Evolutionary conservation across 2,329 filamentous ascomycete species (phyloP).

Genomic region (Fusarium liriodendri): DNA sequence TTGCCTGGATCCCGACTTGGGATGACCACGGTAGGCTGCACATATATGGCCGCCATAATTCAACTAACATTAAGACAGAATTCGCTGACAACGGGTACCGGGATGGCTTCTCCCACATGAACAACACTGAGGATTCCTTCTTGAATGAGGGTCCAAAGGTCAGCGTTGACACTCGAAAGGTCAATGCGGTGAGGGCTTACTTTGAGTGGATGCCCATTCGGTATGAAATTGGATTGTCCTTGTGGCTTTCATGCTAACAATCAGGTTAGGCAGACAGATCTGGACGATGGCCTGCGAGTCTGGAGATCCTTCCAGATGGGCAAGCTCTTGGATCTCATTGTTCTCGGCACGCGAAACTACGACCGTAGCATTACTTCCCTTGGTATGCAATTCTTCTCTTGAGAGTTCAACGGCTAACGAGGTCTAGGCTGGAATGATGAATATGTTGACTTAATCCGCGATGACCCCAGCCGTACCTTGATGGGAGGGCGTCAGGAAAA

Average conservation of each 20-base stretch:
- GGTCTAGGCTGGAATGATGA: slow-evolving; percentile 14
- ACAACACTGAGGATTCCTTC: slow-evolving; percentile 57
- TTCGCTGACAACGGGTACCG: slow-evolving; percentile 74
- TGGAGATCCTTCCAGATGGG: slow-evolving; percentile 76
- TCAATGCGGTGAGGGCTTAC: slow-evolving; percentile 78
- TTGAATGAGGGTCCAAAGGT: slow-evolving; percentile 45
- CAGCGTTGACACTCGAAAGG: slow-evolving; percentile 78
- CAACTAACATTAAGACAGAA: slow-evolving; percentile 42
- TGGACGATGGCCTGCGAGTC: slow-evolving; percentile 76
- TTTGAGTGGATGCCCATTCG: slow-evolving; percentile 68
- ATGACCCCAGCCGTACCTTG: slow-evolving; percentile 74
- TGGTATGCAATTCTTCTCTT: slow-evolving; percentile 24
- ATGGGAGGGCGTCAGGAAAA: slow-evolving; percentile 80
- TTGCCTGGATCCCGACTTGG: slow-evolving; percentile 60
- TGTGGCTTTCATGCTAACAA: background rate
- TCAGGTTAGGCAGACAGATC: slow-evolving; percentile 19
- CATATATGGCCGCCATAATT: fast-evolving
- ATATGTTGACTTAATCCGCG: slow-evolving; percentile 58
- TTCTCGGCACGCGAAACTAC: slow-evolving; percentile 77
- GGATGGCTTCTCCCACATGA: slow-evolving; percentile 69
- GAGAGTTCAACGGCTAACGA: too few relatives aligned
- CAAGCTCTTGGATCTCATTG: slow-evolving; percentile 73
- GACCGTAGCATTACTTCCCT: slow-evolving; percentile 71
- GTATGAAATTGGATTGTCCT: slow-evolving; percentile 49
- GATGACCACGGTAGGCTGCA: slow-evolving; percentile 26